These are phyloP conservation scores for Arabidopsis suecica DNA, from an alignment of 345 rosid genomes.

Conservation along the genomic window DNA sequence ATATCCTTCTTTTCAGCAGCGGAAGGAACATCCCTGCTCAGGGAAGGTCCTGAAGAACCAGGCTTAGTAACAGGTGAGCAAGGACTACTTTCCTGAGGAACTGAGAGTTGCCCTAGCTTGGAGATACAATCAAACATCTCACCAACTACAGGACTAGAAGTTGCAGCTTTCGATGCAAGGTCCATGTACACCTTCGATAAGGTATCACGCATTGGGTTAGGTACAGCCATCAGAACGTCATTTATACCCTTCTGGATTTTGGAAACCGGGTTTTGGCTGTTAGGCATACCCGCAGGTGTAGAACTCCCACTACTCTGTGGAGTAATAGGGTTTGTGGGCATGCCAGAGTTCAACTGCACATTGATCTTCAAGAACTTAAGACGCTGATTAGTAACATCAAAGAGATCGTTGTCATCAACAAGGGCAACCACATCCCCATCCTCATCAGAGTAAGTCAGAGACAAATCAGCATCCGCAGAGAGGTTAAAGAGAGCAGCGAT, in stretches of 20 bases:
- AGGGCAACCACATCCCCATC: conserved; percentile 88
- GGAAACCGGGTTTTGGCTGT: conserved; percentile 47
- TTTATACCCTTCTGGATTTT: conserved; percentile 50
- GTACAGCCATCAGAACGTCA: conserved; percentile 67
- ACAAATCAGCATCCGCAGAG: conserved; percentile 57
- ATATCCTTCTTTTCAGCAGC: conserved; percentile 41
- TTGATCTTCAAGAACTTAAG: conserved; percentile 76
- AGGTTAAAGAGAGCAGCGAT: conserved; percentile 64
- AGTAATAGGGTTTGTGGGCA: conserved; percentile 40
- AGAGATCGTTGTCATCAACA: conserved; percentile 73
- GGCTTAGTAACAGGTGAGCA: conserved; percentile 26
- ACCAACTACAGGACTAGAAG: conserved; percentile 51
- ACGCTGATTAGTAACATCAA: conserved; percentile 69
- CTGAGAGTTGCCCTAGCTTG: conserved; percentile 42
- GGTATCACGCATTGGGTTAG: conserved; percentile 60
- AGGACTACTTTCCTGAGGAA: conserved; percentile 19
- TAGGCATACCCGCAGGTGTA: conserved; percentile 58
- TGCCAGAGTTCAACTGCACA: conserved; percentile 52
- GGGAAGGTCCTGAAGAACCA: conserved; percentile 34
- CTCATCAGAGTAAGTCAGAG: conserved; percentile 82
- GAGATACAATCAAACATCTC: conserved; percentile 45
- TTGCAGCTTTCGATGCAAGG: conserved; percentile 58
- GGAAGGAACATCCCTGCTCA: conserved; percentile 17
- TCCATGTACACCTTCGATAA: conserved; percentile 62
- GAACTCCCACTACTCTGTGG: conserved; percentile 62